These are phyloP conservation scores for Fusarium lateritium DNA, from an alignment of 2,329 filamentous ascomycete genomes.

Conservation along the genomic window DNA sequence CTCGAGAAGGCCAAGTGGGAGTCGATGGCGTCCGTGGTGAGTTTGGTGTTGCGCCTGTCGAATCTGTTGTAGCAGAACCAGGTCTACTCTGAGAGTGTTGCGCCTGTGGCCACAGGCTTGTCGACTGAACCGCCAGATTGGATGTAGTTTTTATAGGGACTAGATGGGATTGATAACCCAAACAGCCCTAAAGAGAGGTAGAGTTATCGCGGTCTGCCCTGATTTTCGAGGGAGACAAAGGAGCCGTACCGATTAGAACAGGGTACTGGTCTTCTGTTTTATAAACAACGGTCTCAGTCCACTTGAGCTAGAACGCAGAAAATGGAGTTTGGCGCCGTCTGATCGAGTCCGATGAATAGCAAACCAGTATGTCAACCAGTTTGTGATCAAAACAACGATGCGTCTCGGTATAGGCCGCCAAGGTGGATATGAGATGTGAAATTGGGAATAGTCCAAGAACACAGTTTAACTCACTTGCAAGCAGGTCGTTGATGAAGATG, in stretches of 20 bases:
- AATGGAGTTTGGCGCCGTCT: constrained; percentile 22
- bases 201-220: constrained; percentile 17
- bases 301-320: constrained; percentile 21
- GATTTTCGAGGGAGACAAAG: constrained; percentile 19
- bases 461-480: constrained; percentile 36
- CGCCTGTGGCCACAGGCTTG: constrained; percentile 56
- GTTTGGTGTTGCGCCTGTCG: constrained; percentile 52
- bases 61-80: constrained; percentile 52
- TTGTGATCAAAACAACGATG: constrained; percentile 38
- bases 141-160: constrained; percentile 47
- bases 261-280: constrained; percentile 9
- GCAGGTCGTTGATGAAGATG: constrained; percentile 39
- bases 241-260: constrained; percentile 13
- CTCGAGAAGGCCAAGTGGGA: constrained; percentile 51
- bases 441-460: constrained; percentile 16
- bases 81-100: constrained; percentile 52
- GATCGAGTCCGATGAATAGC: constrained; percentile 30
- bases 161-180: constrained; percentile 54
- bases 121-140: constrained; percentile 55
- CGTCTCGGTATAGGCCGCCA: constrained; percentile 27
- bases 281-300: constrained; percentile 12
- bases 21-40: constrained; percentile 56
- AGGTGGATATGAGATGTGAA: constrained; percentile 30
- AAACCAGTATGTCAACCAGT: constrained; percentile 30
- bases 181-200: constrained; percentile 52